These are phyloP conservation scores for Mercurialis annua DNA, from an alignment of 345 rosid genomes.

Conservation along the genomic window DNA sequence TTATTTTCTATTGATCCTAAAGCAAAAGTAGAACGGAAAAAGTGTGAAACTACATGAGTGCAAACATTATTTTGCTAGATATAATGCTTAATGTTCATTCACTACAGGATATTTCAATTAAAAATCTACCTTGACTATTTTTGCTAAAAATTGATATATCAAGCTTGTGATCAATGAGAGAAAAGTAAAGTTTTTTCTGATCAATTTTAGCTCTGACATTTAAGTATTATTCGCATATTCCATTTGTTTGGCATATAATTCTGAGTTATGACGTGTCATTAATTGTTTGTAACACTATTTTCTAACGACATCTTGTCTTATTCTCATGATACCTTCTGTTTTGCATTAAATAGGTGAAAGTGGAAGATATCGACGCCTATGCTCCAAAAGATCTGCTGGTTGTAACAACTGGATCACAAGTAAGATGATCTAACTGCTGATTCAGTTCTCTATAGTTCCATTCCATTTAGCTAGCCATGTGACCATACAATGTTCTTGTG, in stretches of 20 bases:
- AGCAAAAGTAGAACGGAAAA: neutral
- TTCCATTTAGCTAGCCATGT: slow-evolving; percentile 25
- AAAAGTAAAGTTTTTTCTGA: neutral
- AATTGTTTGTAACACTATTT: no score
- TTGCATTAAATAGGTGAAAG: slow-evolving; percentile 55
- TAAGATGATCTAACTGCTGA: slow-evolving; percentile 37
- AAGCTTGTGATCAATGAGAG: neutral
- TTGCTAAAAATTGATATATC: neutral
- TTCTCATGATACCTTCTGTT: slow-evolving; percentile 17
- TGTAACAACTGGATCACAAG: slow-evolving; percentile 98
- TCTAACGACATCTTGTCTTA: slow-evolving; percentile 3
- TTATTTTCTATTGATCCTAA: neutral
- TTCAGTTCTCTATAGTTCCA: slow-evolving; percentile 5
- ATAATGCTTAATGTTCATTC: neutral
- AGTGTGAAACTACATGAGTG: neutral
- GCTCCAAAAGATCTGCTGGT: slow-evolving; percentile 94
- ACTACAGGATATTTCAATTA: neutral
- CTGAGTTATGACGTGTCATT: neutral
- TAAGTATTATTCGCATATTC: neutral
- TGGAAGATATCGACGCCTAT: slow-evolving; percentile 90
- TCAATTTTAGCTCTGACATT: neutral
- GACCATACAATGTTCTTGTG: slow-evolving; percentile 32
- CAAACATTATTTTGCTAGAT: neutral
- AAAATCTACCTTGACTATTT: slow-evolving; percentile 1
- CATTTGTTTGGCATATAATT: neutral